A percentile compares a stretch with the other conserved stretches of the same genome.
Conservation (phyloP, 768 basidiomycete genomes). For the Gymnopilus dilepis region DNA sequence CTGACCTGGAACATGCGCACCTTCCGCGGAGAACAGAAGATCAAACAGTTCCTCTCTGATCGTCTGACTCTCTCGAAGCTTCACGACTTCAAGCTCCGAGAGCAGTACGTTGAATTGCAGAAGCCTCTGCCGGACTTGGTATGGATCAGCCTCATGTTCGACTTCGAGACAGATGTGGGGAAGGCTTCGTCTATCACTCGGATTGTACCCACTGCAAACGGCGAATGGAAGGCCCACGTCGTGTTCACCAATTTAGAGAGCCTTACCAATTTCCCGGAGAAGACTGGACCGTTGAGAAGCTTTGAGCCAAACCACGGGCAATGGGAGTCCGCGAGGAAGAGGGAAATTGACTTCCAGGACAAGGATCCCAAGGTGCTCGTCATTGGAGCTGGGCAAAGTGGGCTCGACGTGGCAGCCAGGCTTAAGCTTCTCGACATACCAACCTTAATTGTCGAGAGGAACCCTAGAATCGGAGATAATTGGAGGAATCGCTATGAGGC, state of each 20-base stretch:
- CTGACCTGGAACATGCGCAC: conserved; percentile 58
- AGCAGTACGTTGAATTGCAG: conserved; percentile 31
- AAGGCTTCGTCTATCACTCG: conserved; percentile 50
- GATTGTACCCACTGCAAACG: conserved; percentile 49
- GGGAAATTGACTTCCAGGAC: conserved; percentile 49
- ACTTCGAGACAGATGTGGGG: conserved; percentile 52
- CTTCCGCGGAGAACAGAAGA: conserved; percentile 39
- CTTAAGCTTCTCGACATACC: conserved; percentile 55
- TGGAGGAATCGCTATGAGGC: conserved; percentile 67
- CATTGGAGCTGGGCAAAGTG: conserved; percentile 61
- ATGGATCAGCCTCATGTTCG: conserved; percentile 54
- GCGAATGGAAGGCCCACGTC: conserved; percentile 59
- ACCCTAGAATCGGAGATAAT: conserved; percentile 56
- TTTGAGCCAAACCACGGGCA: conserved; percentile 48
- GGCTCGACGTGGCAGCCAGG: conserved; percentile 59
- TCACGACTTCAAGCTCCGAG: conserved; percentile 29
- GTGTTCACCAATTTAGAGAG: conserved; percentile 56
- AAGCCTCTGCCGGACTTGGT: conserved; percentile 44
- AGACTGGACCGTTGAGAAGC: conserved; percentile 45
- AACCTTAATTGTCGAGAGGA: conserved; percentile 60
- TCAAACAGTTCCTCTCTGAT: conserved; percentile 39
- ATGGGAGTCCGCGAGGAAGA: conserved; percentile 50
- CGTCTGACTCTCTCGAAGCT: conserved; percentile 34
- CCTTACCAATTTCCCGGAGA: conserved; percentile 49
- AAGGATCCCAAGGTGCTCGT: conserved; percentile 58